Evolutionary conservation across 257 asterid species (phyloP).

Genomic region (Petunia secreta): DNA sequence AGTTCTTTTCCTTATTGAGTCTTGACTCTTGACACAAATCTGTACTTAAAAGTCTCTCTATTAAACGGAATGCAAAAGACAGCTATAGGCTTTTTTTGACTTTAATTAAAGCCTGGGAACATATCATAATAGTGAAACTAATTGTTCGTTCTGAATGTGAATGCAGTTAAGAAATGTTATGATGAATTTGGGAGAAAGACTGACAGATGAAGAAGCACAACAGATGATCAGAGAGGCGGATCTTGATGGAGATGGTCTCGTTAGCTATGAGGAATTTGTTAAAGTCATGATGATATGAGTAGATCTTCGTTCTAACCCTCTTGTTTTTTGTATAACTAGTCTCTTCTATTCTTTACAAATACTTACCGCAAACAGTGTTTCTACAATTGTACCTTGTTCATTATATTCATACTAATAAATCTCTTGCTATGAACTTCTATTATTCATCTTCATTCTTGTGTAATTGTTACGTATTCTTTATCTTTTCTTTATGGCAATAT

Average conservation of each 20-base stretch:
- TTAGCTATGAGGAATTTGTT: constrained; percentile 68
- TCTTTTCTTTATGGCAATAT: too few species aligned
- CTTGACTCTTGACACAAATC: neutral
- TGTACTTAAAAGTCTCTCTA: too few species aligned
- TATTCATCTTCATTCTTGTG: too few species aligned
- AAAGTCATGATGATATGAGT: constrained; percentile 52
- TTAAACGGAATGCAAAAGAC: too few species aligned
- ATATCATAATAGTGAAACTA: neutral
- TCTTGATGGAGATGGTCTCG: constrained; percentile 68
- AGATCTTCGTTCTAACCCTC: neutral
- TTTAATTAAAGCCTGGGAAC: neutral
- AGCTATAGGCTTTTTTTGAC: neutral
- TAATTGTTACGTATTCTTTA: too few species aligned
- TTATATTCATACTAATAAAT: neutral
- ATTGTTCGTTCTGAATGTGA: neutral
- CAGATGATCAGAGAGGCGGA: constrained; percentile 80
- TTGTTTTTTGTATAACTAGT: neutral
- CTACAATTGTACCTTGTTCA: neutral
- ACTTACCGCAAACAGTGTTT: neutral
- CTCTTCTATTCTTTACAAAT: neutral
- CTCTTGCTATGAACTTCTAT: too few species aligned
- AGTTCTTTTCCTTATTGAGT: neutral
- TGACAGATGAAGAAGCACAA: constrained; percentile 69
- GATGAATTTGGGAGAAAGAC: constrained; percentile 72
- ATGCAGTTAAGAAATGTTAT: constrained; percentile 70